Conservation (phyloP, 441 rosid species). For the Euphorbia celastroides region DNA sequence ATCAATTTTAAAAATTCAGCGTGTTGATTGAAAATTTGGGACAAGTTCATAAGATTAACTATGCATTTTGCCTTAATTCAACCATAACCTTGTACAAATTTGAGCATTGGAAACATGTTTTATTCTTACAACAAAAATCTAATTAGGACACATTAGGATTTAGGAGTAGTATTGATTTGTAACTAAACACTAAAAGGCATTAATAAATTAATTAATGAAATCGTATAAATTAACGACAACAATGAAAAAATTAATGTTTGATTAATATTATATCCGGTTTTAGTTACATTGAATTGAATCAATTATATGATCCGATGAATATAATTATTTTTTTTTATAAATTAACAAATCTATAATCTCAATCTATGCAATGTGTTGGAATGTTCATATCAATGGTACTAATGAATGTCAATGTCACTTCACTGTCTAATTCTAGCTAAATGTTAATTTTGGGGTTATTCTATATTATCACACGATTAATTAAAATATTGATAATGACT, state of each 20-base stretch:
- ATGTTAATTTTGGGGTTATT: background rate
- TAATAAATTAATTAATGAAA: background rate
- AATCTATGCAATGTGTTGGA: background rate
- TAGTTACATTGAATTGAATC: background rate
- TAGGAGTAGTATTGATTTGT: too few relatives aligned
- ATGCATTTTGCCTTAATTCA: too few relatives aligned
- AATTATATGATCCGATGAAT: background rate
- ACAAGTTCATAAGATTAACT: too few relatives aligned
- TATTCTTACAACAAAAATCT: background rate
- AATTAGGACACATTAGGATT: too few relatives aligned
- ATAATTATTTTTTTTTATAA: too few relatives aligned
- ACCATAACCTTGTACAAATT: background rate
- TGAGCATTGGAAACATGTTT: background rate
- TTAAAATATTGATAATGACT: too few relatives aligned
- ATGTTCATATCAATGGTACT: background rate
- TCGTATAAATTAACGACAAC: background rate
- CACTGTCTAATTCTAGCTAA: background rate
- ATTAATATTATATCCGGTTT: background rate
- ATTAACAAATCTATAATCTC: background rate
- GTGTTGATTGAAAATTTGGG: too few relatives aligned
- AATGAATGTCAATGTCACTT: background rate
- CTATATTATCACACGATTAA: too few relatives aligned
- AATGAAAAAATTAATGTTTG: background rate
- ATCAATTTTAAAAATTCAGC: too few relatives aligned
- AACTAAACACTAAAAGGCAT: too few relatives aligned